Evolutionary conservation across 2,329 filamentous ascomycete genomes (phyloP), one percentile per base, ranked within the genome.

Genomic region (Ophiostoma perfectum): DNA sequence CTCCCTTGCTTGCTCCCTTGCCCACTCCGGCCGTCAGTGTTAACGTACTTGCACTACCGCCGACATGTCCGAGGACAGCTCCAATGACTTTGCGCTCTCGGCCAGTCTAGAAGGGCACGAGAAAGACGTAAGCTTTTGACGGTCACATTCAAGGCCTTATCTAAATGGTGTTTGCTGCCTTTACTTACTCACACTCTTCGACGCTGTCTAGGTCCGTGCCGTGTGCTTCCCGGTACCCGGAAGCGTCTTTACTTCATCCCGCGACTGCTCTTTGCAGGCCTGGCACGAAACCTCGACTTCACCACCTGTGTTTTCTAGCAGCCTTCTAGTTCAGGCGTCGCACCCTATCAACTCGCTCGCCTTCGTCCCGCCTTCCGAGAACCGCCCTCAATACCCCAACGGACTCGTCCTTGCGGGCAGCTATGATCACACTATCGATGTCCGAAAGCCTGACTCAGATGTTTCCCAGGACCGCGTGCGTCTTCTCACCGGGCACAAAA

Each of bases 361-460:
- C 69, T 96, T 90, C 74, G 81, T 92, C 0, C 88, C 88, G 1
- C 87, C 93, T 0, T 89, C 86, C 14, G 68, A 72, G 2, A 64
- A 42, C 14, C 69, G 70, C 11, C 75, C 83, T 66, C 81, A 86
- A 7, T 89, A 88, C 72, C 87, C 92, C 0, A 85, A 95, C 67
- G 95, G 95, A 12, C 84, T 97, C 4, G 84, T 98, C 52, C 83
- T 96, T 7, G 95, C 93, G 0, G 93, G 91, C 72, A 95, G 95
- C 69, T 91, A 94, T 75, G 95, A 98, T 76, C 90, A 92, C 44
- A 90, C 98, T 72, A 94, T 99, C 74, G 94, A 98, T 77, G 91
- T 96, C 65, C 89, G 93, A 75, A 86, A 89, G 71, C 90, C 91
- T 5, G 84, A 82, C 11, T 86, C 88, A 66, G 78, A 83, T 39